Evolutionary conservation across 2,329 filamentous ascomycete genomes (phyloP).

Genomic region (Pseudocercospora ulei): DNA sequence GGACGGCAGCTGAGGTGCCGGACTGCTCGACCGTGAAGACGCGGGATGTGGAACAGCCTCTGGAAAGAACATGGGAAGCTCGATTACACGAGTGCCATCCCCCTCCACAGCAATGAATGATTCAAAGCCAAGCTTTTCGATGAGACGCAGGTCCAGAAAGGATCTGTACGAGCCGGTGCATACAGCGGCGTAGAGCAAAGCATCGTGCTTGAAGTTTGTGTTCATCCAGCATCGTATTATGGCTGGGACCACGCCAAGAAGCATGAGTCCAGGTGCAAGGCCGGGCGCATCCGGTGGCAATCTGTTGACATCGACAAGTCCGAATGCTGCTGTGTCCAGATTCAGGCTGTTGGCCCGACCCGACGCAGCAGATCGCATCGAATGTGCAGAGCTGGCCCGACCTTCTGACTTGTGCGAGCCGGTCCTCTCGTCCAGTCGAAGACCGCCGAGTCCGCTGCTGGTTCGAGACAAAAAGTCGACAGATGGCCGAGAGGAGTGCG

Average conservation of each 20-base stretch:
- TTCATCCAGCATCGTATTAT: slow-evolving; percentile 96
- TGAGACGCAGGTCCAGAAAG: slow-evolving; percentile 62
- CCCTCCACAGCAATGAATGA: slow-evolving; percentile 40
- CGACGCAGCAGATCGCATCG: slow-evolving; percentile 64
- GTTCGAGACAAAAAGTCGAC: slow-evolving; percentile 73
- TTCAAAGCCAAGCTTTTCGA: slow-evolving; percentile 63
- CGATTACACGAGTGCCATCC: slow-evolving; percentile 59
- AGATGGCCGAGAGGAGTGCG: slow-evolving; percentile 69
- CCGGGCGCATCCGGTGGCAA: slow-evolving; percentile 62
- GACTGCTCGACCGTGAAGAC: slow-evolving; percentile 62
- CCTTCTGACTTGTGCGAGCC: slow-evolving; percentile 94
- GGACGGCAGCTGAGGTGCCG: slow-evolving; percentile 69
- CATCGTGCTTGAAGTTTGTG: slow-evolving; percentile 77
- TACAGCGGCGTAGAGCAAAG: slow-evolving; percentile 79
- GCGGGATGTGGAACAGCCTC: slow-evolving; percentile 76
- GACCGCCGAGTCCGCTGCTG: slow-evolving; percentile 56
- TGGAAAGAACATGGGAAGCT: slow-evolving; percentile 75
- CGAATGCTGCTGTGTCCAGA: slow-evolving; percentile 64
- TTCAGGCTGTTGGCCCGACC: slow-evolving; percentile 82
- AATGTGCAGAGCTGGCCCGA: slow-evolving; percentile 78
- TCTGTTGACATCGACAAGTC: slow-evolving; percentile 53
- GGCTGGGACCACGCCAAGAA: slow-evolving; percentile 79
- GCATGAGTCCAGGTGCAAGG: slow-evolving; percentile 72
- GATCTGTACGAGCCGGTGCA: slow-evolving; percentile 89
- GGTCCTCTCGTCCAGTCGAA: slow-evolving; percentile 78